phyloP scores from a whole-genome alignment of 495 filamentous ascomycete species.

The Collariella sp. region DNA sequence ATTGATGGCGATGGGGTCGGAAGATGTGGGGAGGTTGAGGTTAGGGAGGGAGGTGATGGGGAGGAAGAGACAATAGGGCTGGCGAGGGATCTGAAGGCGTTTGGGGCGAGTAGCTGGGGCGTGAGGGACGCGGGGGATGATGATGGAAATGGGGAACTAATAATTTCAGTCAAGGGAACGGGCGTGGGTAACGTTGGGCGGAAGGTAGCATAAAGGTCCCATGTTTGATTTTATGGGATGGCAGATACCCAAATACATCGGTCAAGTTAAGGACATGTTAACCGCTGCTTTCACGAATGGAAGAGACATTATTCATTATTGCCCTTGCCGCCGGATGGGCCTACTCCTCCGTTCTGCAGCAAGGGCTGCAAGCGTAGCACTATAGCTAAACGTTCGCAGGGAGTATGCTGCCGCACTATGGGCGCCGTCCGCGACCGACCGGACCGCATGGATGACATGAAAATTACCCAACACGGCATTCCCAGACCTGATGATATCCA shows the following conservation, averaged over 20 bases:
- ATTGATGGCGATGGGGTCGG: slow-evolving; percentile 91
- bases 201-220: slow-evolving; percentile 68
- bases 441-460: slow-evolving; percentile 56
- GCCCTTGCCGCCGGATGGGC: slow-evolving; percentile 16
- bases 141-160: slow-evolving; percentile 58
- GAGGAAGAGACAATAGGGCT: slow-evolving; percentile 69
- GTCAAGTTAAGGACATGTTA: too few species aligned
- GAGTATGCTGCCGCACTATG: slow-evolving; percentile 43
- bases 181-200: slow-evolving; percentile 94
- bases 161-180: slow-evolving; percentile 84
- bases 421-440: slow-evolving; percentile 52
- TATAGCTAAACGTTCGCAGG: slow-evolving; percentile 43
- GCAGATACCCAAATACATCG: background rate
- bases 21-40: slow-evolving; percentile 49
- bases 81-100: slow-evolving; percentile 72
- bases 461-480: slow-evolving; percentile 61
- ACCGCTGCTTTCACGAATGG: background rate
- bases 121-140: slow-evolving; percentile 52
- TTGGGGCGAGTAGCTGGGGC: slow-evolving; percentile 83
- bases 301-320: slow-evolving; percentile 1
- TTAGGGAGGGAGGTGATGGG: slow-evolving; percentile 71
- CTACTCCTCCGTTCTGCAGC: slow-evolving; percentile 38
- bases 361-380: slow-evolving; percentile 38
- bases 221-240: background rate
- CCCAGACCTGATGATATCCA: slow-evolving; percentile 57